phyloP scores from a whole-genome alignment of 306 rosid genomes.

The Cicer pinnatifidum region DNA sequence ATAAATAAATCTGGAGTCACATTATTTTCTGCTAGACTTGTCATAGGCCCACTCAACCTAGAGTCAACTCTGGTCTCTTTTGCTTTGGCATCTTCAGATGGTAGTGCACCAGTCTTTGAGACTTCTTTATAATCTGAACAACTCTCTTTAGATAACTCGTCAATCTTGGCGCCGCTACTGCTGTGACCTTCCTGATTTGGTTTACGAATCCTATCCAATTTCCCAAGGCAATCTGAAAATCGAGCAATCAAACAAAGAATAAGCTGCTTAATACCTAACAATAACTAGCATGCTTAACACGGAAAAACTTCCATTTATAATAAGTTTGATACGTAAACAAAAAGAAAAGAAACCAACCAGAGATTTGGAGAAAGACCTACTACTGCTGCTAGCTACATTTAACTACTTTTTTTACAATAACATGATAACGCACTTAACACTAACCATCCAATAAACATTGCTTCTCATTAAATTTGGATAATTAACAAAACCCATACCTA shows the following conservation, averaged over 20 bases:
- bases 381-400: conserved; percentile 29
- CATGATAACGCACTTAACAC: conserved; percentile 22
- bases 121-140: conserved; percentile 41
- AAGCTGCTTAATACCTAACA: conserved; percentile 22
- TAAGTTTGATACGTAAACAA: conserved; percentile 17
- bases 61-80: conserved; percentile 43
- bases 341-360: not conserved
- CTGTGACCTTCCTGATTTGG: conserved; percentile 44
- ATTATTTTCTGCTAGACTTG: conserved; percentile 35
- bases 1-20: not conserved
- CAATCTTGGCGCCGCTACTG: conserved; percentile 41
- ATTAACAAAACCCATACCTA: conserved; percentile 14
- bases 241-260: conserved; percentile 33
- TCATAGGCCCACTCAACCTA: conserved; percentile 41
- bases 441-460: conserved; percentile 37
- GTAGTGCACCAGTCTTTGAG: conserved; percentile 33
- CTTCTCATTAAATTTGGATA: conserved; percentile 27
- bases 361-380: conserved; percentile 24
- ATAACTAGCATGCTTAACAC: conserved; percentile 20
- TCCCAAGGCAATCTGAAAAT: conserved; percentile 49
- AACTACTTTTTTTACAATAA: not conserved
- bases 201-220: conserved; percentile 39
- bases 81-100: conserved; percentile 36
- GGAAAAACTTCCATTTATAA: conserved; percentile 31
- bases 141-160: conserved; percentile 33